Percentiles rank a stretch among this genome's conserved stretches.
Evolutionary conservation across 352 stramenopile genomes (phyloP).

Genomic region (Pythium oligandrum): DNA sequence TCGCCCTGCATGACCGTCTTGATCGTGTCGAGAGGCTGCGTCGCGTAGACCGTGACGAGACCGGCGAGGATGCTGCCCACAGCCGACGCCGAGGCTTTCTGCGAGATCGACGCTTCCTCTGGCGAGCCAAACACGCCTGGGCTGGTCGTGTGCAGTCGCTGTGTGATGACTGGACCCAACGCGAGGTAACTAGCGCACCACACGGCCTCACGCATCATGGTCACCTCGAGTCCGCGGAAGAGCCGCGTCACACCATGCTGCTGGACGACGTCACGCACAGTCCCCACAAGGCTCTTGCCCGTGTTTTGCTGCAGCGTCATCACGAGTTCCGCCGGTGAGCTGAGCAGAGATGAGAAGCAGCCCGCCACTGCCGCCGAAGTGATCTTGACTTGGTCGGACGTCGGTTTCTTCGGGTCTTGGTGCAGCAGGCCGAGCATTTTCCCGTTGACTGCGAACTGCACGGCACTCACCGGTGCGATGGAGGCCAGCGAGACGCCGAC

Average conservation of each 20-base stretch:
- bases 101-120: constrained; percentile 46
- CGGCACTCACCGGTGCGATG: constrained; percentile 71
- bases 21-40: constrained; percentile 78
- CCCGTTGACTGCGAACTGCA: constrained; percentile 80
- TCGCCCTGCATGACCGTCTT: constrained; percentile 87
- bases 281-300: constrained; percentile 57
- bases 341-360: constrained; percentile 54
- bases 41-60: constrained; percentile 67
- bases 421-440: constrained; percentile 46
- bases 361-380: constrained; percentile 57
- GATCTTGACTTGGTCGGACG: constrained; percentile 54
- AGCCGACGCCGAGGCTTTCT: constrained; percentile 56
- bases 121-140: constrained; percentile 48
- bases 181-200: constrained; percentile 81
- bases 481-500: constrained; percentile 74
- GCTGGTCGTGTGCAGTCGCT: constrained; percentile 45
- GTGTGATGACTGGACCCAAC: constrained; percentile 65
- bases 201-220: constrained; percentile 53
- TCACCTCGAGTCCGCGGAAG: constrained; percentile 54
- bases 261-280: constrained; percentile 47
- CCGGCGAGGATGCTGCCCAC: constrained; percentile 67
- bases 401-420: constrained; percentile 12
- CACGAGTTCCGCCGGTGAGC: constrained; percentile 69
- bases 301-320: constrained; percentile 88
- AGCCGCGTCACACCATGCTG: constrained; percentile 45